Evolutionary conservation across 805 yeast species (phyloP).

Genomic region (Metschnikowia kofuensis): DNA sequence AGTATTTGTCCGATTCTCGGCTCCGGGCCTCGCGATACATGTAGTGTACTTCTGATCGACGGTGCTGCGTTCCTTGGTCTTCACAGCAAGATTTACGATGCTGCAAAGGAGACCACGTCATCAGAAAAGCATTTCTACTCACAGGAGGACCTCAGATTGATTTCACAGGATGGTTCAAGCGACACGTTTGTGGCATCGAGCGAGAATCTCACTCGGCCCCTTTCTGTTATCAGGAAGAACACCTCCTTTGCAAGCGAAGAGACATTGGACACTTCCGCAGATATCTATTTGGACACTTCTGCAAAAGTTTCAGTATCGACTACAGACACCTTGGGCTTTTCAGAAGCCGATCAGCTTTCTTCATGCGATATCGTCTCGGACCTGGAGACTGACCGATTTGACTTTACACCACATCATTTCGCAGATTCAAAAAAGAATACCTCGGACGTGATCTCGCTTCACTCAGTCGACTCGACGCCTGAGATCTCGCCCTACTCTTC

Average conservation of each 20-base stretch:
- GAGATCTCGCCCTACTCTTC: constrained; percentile 9
- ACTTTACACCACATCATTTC: no score
- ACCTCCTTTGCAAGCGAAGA: background rate
- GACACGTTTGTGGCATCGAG: constrained; percentile 13
- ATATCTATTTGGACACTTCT: background rate
- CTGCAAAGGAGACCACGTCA: constrained; percentile 15
- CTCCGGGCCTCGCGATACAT: constrained; percentile 20
- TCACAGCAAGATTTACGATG: constrained; percentile 43
- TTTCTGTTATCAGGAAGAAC: constrained; percentile 1
- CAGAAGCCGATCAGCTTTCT: no score
- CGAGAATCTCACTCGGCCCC: constrained; percentile 8
- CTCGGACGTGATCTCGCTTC: no score
- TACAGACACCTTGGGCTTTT: no score
- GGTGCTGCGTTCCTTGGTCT: constrained; percentile 53
- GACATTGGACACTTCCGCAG: background rate
- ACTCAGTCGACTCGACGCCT: no score
- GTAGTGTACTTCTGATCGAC: constrained; percentile 51
- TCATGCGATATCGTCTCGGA: no score
- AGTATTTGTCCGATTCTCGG: constrained; percentile 37
- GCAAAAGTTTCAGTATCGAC: background rate
- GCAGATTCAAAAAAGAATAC: no score
- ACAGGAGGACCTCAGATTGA: constrained; percentile 20
- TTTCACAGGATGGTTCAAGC: constrained; percentile 7
- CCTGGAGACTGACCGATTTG: no score
- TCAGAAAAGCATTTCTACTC: constrained; percentile 25